Conservation (phyloP, 1,284 basidiomycete species). For the Ustilago sp. region DNA sequence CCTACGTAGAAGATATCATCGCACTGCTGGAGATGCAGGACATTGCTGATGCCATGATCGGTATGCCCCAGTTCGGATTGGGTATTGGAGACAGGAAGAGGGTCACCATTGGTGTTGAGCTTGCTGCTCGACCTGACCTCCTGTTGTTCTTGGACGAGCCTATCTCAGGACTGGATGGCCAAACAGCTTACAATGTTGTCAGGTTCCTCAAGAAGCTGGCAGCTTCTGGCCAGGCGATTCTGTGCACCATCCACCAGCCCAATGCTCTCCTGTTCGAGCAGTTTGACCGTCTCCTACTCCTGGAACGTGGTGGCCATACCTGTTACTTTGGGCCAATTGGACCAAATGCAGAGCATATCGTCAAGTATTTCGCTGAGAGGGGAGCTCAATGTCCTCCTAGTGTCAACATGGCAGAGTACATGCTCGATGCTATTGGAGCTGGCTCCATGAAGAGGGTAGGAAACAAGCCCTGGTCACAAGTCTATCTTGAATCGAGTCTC, state of each 20-base stretch:
- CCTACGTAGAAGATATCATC: slow-evolving; percentile 83
- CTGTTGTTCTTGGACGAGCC: slow-evolving; percentile 72
- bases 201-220: slow-evolving; percentile 55
- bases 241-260: slow-evolving; percentile 56
- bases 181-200: slow-evolving; percentile 49
- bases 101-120: slow-evolving; percentile 73
- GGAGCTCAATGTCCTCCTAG: slow-evolving; percentile 69
- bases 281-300: slow-evolving; percentile 48
- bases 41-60: slow-evolving; percentile 81
- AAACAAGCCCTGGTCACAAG: slow-evolving; percentile 76
- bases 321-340: slow-evolving; percentile 48
- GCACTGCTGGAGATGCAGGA: slow-evolving; percentile 81
- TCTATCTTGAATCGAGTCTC: slow-evolving; percentile 68
- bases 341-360: slow-evolving; percentile 30
- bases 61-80: slow-evolving; percentile 72
- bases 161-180: slow-evolving; percentile 49
- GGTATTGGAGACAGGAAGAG: slow-evolving; percentile 77
- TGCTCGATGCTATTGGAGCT: slow-evolving; percentile 70
- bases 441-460: slow-evolving; percentile 66
- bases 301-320: slow-evolving; percentile 47
- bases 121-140: slow-evolving; percentile 45
- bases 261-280: slow-evolving; percentile 48
- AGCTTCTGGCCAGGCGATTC: slow-evolving; percentile 48
- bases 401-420: slow-evolving; percentile 73
- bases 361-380: slow-evolving; percentile 44